phyloP scores from a whole-genome alignment of 163 green algal species.

The Botryococcus braunii region DNA sequence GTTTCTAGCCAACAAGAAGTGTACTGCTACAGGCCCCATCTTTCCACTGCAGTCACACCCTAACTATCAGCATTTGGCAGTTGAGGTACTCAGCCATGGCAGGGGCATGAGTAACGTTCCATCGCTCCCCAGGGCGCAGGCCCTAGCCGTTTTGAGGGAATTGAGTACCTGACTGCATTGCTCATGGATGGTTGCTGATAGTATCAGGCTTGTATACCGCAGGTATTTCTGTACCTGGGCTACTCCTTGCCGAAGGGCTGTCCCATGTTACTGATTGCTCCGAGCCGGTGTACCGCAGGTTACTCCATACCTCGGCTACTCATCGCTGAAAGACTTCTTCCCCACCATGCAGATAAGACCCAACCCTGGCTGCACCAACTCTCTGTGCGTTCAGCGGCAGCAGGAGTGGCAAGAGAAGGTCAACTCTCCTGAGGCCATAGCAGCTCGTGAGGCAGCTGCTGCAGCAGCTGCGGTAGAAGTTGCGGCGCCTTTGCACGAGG shows the following conservation, averaged over 20 bases:
- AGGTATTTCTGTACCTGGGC: neutral
- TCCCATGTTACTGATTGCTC: neutral
- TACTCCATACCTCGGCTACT: conserved; percentile 83
- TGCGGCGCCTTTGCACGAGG: conserved; percentile 50
- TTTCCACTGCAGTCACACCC: too few relatives aligned
- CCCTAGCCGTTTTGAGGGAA: too few relatives aligned
- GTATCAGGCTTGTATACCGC: neutral
- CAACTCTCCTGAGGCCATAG: conserved; percentile 1
- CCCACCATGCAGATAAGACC: conserved; percentile 85
- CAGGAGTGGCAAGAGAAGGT: conserved; percentile 13
- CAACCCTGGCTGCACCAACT: conserved; percentile 72
- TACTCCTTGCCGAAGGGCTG: neutral
- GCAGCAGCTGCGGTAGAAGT: conserved; percentile 21
- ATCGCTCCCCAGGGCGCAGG: too few relatives aligned
- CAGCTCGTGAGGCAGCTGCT: conserved; percentile 8
- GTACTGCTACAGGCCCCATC: too few relatives aligned
- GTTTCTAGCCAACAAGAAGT: too few relatives aligned
- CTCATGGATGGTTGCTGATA: too few relatives aligned
- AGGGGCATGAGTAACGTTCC: too few relatives aligned
- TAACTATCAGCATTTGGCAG: too few relatives aligned
- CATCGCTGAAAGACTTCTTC: conserved; percentile 89
- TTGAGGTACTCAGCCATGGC: too few relatives aligned
- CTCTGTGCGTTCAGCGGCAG: conserved; percentile 53
- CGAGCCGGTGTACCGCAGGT: conserved; percentile 22
- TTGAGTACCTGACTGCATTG: too few relatives aligned